Base-by-base conservation (phyloP, 2,329 filamentous ascomycete genomes). In the Ascochyta rabiei region DNA sequence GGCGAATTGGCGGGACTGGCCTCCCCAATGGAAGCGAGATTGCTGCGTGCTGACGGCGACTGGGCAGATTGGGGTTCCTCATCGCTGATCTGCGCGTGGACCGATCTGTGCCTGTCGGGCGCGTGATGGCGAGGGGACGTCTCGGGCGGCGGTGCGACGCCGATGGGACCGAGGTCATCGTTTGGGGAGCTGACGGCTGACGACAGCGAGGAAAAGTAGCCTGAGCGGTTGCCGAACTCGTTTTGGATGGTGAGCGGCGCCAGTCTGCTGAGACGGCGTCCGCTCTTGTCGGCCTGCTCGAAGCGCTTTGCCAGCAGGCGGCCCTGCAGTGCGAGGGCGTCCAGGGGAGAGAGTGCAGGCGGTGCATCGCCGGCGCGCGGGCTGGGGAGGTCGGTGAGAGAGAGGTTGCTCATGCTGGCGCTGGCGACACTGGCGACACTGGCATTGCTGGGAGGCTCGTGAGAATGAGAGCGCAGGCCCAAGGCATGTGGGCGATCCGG, bases 261-360 rank as follows among this genome's bases (percentile, higher is more conserved):
- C 38, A 98, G 79, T 37, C 93, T 85, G 77, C 93, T 97, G 77
- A 97, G 84, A 53, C 93, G 86, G 61, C 87, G 86, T 44, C 90
- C 92, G 59, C 85, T 84, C 69, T 85, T 87, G 56, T 77, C 76
- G 68, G 86, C 84, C 60, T 95, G 88, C 74, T 96, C 89, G 57
- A 99, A 85, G 76, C 96, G 89, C 76, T 86, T 90, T 34, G 92
- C 92, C 46, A 99, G 84, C 66, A 96, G 79, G 53, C 93, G 88
- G 66, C 93, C 96, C 72, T 98, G 93, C 59, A 93, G 83, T 19
- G 93, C 93, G 72, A 99, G 96, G 42, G 93, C 93, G 81, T 99
- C 95, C 61, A 99, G 84, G 10, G 95, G 95, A 7, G 95, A 98
- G 52, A 98, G 82, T 47, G 95, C 90, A 5, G 95, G 95, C 18